Percentiles rank a stretch among this genome's conserved stretches.
Conservation (phyloP, 371 early-diverging fungal species). For the Mortierella sp. region DNA sequence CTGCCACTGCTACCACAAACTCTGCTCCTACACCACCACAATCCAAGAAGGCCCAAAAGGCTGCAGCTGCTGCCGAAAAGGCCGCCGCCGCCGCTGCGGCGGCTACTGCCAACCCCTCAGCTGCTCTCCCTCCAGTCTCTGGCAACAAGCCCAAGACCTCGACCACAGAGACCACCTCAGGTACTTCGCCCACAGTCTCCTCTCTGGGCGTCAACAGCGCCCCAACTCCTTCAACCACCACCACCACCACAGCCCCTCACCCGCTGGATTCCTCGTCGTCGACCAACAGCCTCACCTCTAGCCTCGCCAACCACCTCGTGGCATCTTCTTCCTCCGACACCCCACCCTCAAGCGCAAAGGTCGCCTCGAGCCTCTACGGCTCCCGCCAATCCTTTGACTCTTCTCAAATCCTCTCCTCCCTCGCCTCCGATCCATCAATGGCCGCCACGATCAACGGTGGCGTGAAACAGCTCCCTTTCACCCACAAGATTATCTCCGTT, state of each 20-base stretch:
- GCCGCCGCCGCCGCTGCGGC: conserved; percentile 10
- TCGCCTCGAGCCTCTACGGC: conserved; percentile 15
- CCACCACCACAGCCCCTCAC: background rate
- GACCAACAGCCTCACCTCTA: background rate
- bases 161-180: background rate
- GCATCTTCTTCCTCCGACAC: background rate
- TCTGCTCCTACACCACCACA: background rate
- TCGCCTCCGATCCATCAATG: background rate
- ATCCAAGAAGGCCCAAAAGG: conserved; percentile 22
- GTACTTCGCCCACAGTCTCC: conserved; percentile 14
- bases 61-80: background rate
- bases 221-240: background rate
- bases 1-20: background rate
- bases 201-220: conserved; percentile 20
- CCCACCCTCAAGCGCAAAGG: conserved; percentile 34
- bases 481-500: conserved; percentile 42
- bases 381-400: conserved; percentile 15
- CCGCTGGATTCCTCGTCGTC: background rate
- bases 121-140: conserved; percentile 23
- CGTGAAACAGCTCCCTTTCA: conserved; percentile 16
- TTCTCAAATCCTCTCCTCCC: conserved; percentile 17
- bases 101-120: background rate
- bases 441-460: background rate
- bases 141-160: background rate
- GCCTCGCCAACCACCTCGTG: background rate